These are phyloP conservation scores for Ceratocystis alfenasii DNA, from an alignment of 2,329 filamentous ascomycete species.

Conservation along the genomic window DNA sequence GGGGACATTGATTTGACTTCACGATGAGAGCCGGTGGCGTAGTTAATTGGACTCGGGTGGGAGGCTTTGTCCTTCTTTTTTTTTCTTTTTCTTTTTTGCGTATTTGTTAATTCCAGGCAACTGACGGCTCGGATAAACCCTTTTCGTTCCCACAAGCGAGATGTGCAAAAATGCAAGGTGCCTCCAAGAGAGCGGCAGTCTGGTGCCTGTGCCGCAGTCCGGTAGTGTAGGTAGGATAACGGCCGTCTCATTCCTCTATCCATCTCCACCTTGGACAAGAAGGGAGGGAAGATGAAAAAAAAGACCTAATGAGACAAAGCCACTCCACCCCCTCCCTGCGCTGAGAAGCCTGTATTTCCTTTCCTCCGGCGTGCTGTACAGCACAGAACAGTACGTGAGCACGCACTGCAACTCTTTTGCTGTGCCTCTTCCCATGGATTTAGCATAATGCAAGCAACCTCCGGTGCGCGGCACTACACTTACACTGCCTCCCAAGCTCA, in stretches of 20 bases:
- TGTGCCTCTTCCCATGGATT: conserved; percentile 5
- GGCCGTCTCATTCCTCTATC: not conserved
- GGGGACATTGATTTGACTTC: no score
- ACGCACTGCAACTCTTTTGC: not conserved
- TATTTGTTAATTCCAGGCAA: not conserved
- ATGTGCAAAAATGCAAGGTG: not conserved
- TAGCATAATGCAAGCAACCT: not conserved
- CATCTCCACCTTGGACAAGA: not conserved
- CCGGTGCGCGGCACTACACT: not conserved
- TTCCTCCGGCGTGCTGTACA: not conserved
- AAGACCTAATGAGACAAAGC: not conserved
- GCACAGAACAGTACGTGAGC: not conserved
- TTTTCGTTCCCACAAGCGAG: not conserved
- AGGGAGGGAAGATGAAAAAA: not conserved
- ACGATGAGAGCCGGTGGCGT: no score
- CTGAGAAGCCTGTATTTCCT: not conserved
- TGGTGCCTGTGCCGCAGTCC: not conserved
- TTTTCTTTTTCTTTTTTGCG: not conserved
- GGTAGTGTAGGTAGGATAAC: not conserved
- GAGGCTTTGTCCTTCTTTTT: no score
- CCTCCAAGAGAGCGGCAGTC: not conserved
- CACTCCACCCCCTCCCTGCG: not conserved
- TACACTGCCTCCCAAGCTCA: not conserved
- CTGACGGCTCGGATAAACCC: conserved; percentile 1
- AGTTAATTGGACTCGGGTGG: no score